Evolutionary conservation across 108 stramenopile species (phyloP), one percentile per base, ranked within the genome.

Genomic region (Aureococcus anophagefferens): DNA sequence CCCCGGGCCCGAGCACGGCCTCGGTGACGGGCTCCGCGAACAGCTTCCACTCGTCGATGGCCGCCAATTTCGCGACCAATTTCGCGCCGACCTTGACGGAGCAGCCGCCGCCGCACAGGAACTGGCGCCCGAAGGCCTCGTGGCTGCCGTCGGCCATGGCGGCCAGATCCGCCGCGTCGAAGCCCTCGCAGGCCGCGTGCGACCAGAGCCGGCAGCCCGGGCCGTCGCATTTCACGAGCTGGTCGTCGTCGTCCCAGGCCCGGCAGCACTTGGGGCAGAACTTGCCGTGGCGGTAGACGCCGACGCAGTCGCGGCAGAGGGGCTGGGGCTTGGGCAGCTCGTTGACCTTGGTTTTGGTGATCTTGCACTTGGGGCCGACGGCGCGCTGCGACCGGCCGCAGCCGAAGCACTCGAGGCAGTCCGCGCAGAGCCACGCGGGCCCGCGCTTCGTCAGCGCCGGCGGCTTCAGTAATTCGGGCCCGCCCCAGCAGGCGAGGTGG

Each of bases 21-120:
- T 90, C 90, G 30, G 90, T 88, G 18, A 94, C 93, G 14, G 93
- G 93, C 45, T 77, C 76, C 11, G 89, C 86, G 80, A 94, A 94
- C 17, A 94, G 70, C 4, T 67, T 44, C 29, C 82, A 78, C 28
- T 35, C 72, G 73, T 94, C 93, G 46, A 87, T 82, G 62, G 81
- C 69, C 68, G 77, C 66, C 63, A 91, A 69, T 17, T 68, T 72
- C 16, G 76, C 44, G 66, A 88, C 76, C 13, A 89, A 63, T 7
- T 79, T 79, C 5, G 72, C 33, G 68, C 83, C 83, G 25, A 81
- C 84, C 45, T 80, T 29, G 59, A 71, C 68, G 69, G 85, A 87
- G 69, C 89, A 88, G 25, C 71, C 66, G 3, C 75, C 80, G 67
- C 86, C 89, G 30, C 84, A 69, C 71, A 89, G 88, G 70, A 84